Percentiles rank a stretch among this genome's conserved stretches.
Conservation (phyloP, 129 eudicot species). For the Chrysanthemum seticuspe region DNA sequence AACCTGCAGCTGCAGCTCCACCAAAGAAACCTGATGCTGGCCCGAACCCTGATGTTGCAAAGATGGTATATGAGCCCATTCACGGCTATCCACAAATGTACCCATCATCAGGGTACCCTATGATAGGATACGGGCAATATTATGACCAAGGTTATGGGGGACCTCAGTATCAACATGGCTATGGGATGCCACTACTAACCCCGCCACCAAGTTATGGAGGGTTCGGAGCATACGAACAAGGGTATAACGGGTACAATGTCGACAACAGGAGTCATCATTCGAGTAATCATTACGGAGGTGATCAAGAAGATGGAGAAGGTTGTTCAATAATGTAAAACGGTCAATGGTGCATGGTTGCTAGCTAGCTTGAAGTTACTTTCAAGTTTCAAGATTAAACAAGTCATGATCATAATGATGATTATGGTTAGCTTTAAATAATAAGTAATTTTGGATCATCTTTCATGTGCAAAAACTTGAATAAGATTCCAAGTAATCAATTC, state of each 20-base stretch:
- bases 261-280: slow-evolving; percentile 29
- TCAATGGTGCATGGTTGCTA: slow-evolving; percentile 5
- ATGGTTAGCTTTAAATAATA: slow-evolving; percentile 16
- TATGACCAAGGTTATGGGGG: slow-evolving; percentile 41
- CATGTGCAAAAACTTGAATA: slow-evolving; percentile 26
- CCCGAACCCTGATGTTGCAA: slow-evolving; percentile 29
- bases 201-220: slow-evolving; percentile 34
- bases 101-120: slow-evolving; percentile 35
- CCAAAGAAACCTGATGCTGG: slow-evolving; percentile 29
- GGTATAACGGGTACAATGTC: slow-evolving; percentile 18
- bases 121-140: slow-evolving; percentile 43
- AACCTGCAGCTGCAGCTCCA: slow-evolving; percentile 7
- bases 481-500: slow-evolving; percentile 14
- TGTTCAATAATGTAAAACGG: slow-evolving; percentile 30
- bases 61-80: slow-evolving; percentile 28
- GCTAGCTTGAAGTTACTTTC: background rate
- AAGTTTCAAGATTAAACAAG: slow-evolving; percentile 23
- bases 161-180: slow-evolving; percentile 40
- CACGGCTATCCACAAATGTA: slow-evolving; percentile 44
- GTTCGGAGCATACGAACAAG: slow-evolving; percentile 29
- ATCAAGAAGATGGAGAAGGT: slow-evolving; percentile 35
- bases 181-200: slow-evolving; percentile 24
- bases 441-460: slow-evolving; percentile 25
- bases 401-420: slow-evolving; percentile 17
- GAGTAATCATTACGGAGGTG: slow-evolving; percentile 28